Percentiles rank a stretch among this genome's conserved stretches.
These are phyloP conservation scores for Sugiyamaella novakii DNA, from an alignment of 1,139 yeast species.

Conservation along the genomic window DNA sequence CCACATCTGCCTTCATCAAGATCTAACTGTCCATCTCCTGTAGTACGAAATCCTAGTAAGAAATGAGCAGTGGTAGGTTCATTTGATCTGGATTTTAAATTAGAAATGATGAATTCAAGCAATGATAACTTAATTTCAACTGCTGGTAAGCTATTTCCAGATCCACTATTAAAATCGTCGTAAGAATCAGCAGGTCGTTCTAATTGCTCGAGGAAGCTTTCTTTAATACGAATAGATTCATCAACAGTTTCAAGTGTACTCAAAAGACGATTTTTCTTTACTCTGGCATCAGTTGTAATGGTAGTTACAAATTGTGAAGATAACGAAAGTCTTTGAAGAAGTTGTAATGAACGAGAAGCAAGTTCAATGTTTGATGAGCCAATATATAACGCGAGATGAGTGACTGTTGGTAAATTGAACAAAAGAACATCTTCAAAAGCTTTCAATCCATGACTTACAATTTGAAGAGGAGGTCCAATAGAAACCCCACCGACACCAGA, in stretches of 20 bases:
- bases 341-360: slow-evolving; percentile 55
- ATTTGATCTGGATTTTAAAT: slow-evolving; percentile 48
- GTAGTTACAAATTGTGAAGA: slow-evolving; percentile 51
- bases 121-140: slow-evolving; percentile 59
- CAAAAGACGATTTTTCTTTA: slow-evolving; percentile 62
- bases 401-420: slow-evolving; percentile 66
- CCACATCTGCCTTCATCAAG: slow-evolving; percentile 51
- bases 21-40: slow-evolving; percentile 47
- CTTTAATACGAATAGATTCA: slow-evolving; percentile 66
- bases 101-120: slow-evolving; percentile 58
- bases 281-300: slow-evolving; percentile 44
- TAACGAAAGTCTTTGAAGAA: slow-evolving; percentile 55
- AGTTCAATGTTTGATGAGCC: slow-evolving; percentile 56
- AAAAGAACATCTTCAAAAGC: slow-evolving; percentile 72
- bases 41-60: slow-evolving; percentile 67
- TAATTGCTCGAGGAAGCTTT: slow-evolving; percentile 72
- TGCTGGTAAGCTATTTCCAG: slow-evolving; percentile 23
- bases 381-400: slow-evolving; percentile 69
- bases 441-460: slow-evolving; percentile 63
- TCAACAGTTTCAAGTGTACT: slow-evolving; percentile 73
- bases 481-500: slow-evolving; percentile 2
- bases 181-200: slow-evolving; percentile 47
- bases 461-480: slow-evolving; percentile 26
- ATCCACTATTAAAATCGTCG: slow-evolving; percentile 24
- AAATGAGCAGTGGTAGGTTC: slow-evolving; percentile 68